A percentile compares a stretch with the other conserved stretches of the same genome.
These are phyloP conservation scores for Tremella yokohamensis DNA, from an alignment of 768 basidiomycete genomes.

Conservation along the genomic window DNA sequence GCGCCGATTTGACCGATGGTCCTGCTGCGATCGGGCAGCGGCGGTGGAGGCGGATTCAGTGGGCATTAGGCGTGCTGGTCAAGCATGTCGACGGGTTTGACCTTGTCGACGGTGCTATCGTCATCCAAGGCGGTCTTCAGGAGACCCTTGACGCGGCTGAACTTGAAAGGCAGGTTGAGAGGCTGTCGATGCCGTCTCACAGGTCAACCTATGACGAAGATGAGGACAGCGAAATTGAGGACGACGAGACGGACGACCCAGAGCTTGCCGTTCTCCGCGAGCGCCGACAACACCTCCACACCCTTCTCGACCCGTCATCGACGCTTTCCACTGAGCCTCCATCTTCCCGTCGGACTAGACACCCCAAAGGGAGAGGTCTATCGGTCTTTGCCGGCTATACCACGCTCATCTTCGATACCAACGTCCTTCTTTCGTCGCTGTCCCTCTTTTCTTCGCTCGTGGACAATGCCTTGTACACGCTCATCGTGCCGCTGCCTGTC, in stretches of 20 bases:
- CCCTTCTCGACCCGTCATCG: constrained; percentile 56
- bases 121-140: constrained; percentile 55
- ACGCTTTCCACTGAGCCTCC: background rate
- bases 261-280: constrained; percentile 22
- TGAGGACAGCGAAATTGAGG: constrained; percentile 25
- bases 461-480: constrained; percentile 77
- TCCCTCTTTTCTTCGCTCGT: constrained; percentile 68
- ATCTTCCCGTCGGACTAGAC: background rate
- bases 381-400: constrained; percentile 79
- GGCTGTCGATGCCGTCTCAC: constrained; percentile 57
- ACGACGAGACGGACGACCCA: constrained; percentile 12
- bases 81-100: constrained; percentile 70
- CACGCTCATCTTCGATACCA: constrained; percentile 87
- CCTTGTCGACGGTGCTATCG: constrained; percentile 56
- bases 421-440: constrained; percentile 83
- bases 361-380: constrained; percentile 44
- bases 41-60: constrained; percentile 72
- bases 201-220: constrained; percentile 57
- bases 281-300: constrained; percentile 64
- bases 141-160: constrained; percentile 70
- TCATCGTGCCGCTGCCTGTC: constrained; percentile 87
- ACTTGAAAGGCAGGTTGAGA: constrained; percentile 62
- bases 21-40: constrained; percentile 54
- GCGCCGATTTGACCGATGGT: constrained; percentile 48
- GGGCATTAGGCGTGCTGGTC: constrained; percentile 66